Percentiles rank a stretch among this genome's conserved stretches.
These are phyloP conservation scores for Cladosporium sp. DNA, from an alignment of 2,329 filamentous ascomycete species.

Conservation along the genomic window DNA sequence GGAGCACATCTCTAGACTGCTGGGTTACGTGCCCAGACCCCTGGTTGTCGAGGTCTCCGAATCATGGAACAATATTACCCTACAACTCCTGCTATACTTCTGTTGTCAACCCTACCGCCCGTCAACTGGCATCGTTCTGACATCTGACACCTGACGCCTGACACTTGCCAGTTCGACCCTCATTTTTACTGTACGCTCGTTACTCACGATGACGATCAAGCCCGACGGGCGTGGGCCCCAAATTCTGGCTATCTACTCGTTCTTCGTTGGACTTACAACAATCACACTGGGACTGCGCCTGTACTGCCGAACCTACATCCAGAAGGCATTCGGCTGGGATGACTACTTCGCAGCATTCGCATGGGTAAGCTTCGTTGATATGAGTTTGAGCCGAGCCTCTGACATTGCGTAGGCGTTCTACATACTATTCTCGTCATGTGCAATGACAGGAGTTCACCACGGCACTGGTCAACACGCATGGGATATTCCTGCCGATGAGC, in stretches of 20 bases:
- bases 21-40: slow-evolving; percentile 5
- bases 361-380: slow-evolving; percentile 14
- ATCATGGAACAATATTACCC: not conserved
- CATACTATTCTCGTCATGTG: slow-evolving; percentile 18
- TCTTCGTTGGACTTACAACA: slow-evolving; percentile 22
- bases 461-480: slow-evolving; percentile 23
- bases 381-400: not conserved
- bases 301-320: slow-evolving; percentile 19
- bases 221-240: slow-evolving; percentile 21
- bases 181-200: not conserved
- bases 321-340: slow-evolving; percentile 20
- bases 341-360: slow-evolving; percentile 18
- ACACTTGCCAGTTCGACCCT: slow-evolving; percentile 1
- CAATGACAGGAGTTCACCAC: slow-evolving; percentile 21
- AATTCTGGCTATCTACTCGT: slow-evolving; percentile 19
- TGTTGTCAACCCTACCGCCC: not conserved
- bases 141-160: slow-evolving; percentile 1
- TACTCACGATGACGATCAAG: slow-evolving; percentile 16
- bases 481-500: slow-evolving; percentile 20
- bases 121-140: slow-evolving; percentile 2
- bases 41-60: slow-evolving; percentile 6
- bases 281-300: slow-evolving; percentile 19
- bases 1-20: slow-evolving; percentile 7
- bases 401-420: slow-evolving; percentile 15
- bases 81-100: slow-evolving; percentile 6